Evolutionary conservation across 177 flowering plant genomes (phyloP), one percentile per base, ranked within the genome.

Genomic region (Vitis hybrid): DNA sequence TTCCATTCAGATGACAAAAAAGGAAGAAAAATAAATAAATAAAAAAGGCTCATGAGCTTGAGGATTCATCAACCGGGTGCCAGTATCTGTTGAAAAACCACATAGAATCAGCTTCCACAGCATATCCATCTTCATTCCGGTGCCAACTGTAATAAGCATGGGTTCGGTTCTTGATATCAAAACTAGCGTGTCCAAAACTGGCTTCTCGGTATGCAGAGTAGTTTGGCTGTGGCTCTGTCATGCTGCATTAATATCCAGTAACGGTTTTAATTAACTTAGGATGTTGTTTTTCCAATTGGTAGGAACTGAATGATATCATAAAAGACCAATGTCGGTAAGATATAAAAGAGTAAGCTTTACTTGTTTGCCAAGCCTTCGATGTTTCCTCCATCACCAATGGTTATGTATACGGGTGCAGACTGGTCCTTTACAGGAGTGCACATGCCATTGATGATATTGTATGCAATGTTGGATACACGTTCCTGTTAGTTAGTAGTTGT

Each of bases 351-450:
- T 10, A 18, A 10, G 70, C 66, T 86, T 87, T 87, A 92, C 97
- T 86, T 83, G 75, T 67, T 86, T 32, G 93, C 91, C 58, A 91
- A 70, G 71, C 97, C 97, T 76, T 92, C 96, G 16, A 80, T 32
- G 68, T 91, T 92, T 64, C 97, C 97, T 63, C 97, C 97, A 76
- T 91, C 96, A 0, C 96, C 97, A 62, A 92, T 86, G 73, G 93
- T 91, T 21, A 91, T 87, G 81, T 91, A 93, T 2, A 91, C 91
- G 10, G 98, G 97, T 13, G 94, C 94, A 61, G 86, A 83, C 46
- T 71, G 83, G 72, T 92, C 91, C 3, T 46, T 68, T 3, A 87
- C 81, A 3, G 94, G 98, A 15, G 51, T 76, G 79, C 91, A 87
- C 15, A 61, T 3, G n/a, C 93, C 90, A 64, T 89, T 89, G 12